A percentile compares a stretch with the other conserved stretches of the same genome.
phyloP scores from a whole-genome alignment of 2,329 filamentous ascomycete genomes.

The Rutstroemia sp. region DNA sequence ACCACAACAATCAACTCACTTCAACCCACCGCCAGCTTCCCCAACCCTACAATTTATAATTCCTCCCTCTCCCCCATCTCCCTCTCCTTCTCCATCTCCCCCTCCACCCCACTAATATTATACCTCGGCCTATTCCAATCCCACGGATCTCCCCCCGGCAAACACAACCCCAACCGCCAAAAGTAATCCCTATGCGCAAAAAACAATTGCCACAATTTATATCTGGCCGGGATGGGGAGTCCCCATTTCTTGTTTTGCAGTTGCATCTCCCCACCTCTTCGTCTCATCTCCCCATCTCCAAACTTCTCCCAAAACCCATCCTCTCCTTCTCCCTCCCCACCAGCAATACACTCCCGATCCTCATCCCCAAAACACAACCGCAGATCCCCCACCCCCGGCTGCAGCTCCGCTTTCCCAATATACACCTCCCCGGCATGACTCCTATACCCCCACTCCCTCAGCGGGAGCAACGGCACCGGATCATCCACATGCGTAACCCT shows the following conservation, averaged over 20 bases:
- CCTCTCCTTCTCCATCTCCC: not conserved
- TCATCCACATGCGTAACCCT: constrained; percentile 82
- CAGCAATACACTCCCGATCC: constrained; percentile 65
- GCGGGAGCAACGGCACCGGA: constrained; percentile 79
- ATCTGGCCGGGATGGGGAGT: constrained; percentile 33
- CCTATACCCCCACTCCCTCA: constrained; percentile 80
- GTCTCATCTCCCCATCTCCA: constrained; percentile 24
- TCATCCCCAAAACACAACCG: constrained; percentile 61
- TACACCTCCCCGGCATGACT: constrained; percentile 83
- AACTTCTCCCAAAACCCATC: constrained; percentile 13
- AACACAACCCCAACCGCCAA: constrained; percentile 82
- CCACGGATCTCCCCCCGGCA: constrained; percentile 68
- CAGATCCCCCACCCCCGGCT: constrained; percentile 64
- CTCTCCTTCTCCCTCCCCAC: constrained; percentile 26
- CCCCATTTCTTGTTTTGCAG: constrained; percentile 23
- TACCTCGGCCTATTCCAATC: constrained; percentile 55
- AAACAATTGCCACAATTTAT: constrained; percentile 86
- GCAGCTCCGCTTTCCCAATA: constrained; percentile 64
- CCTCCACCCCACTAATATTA: constrained; percentile 27
- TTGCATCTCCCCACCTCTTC: constrained; percentile 3
- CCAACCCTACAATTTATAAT: no score
- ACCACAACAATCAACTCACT: no score
- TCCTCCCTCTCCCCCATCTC: no score
- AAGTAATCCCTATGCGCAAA: constrained; percentile 97
- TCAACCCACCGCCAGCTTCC: no score